Evolutionary conservation across 306 rosid species (phyloP), one percentile per base, ranked within the genome.

Genomic region (Castanopsis chinensis): DNA sequence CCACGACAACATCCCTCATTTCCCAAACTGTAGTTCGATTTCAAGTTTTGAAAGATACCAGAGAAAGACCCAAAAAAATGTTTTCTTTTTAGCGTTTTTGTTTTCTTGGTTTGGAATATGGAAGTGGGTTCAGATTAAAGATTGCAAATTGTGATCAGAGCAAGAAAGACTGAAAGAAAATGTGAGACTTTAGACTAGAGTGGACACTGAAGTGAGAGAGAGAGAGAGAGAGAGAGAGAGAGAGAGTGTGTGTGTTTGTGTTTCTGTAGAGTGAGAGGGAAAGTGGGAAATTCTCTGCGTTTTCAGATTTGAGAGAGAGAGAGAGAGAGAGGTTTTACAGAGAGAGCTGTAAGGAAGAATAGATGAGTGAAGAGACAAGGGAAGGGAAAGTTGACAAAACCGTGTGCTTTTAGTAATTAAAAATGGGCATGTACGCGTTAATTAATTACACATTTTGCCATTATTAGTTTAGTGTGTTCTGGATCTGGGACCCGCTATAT

Each of bases 1-100:
- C 98, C 97, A 90, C 93, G 97, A 90, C 88, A 94, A 90, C 98
- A 94, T 94, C 96, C 97, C 97, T 89, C 98, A 94, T 94, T 92
- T 92, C 96, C 93, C 86, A 84, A 80, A 69, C 69, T 41, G 45
- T 41, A 41, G 45, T 41, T 41, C 45, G 45, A 41, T 41, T 41
- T 8, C 45, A 41, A 41, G 45, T 7, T 8, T 41, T 41, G 45
- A 41, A 41, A 41, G 45, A 41, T 8, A 41, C 11, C 45, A 41
- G 45, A 41, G 45, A 41, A 41, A 41, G 45, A 41, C 45, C 45
- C 45, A 41, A 41, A 33, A 37, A 41, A 41, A 8, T 0, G 45
- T 41, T 41, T 41, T 41, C 11, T 41, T 41, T 41, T 41, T 8
- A 41, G 45, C 8, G 45, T 8, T 41, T 41, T 41, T 41, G 45